phyloP scores from a whole-genome alignment of 768 basidiomycete species.

The Termitomyces sp. region DNA sequence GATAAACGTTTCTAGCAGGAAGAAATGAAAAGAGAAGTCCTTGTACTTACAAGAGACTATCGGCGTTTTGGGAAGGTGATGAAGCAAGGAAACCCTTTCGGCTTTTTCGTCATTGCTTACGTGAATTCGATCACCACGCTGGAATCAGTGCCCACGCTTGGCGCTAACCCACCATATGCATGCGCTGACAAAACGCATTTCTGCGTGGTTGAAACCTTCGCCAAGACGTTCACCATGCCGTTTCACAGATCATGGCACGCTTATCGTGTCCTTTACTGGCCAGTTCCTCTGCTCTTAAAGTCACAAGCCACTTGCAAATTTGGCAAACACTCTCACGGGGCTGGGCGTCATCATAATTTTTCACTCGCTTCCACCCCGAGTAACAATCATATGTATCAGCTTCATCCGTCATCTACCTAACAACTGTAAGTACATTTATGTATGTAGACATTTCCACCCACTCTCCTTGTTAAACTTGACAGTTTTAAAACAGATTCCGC shows the following conservation, averaged over 20 bases:
- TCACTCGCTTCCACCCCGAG: not conserved
- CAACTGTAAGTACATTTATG: not conserved
- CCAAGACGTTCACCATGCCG: not conserved
- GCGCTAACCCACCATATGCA: not conserved
- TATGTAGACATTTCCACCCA: too few species aligned
- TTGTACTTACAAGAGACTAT: not conserved
- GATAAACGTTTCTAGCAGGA: not conserved
- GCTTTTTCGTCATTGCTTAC: conserved; percentile 14
- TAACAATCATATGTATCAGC: not conserved
- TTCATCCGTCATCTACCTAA: not conserved
- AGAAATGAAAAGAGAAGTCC: not conserved
- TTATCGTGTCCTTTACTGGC: not conserved
- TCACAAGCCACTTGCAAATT: not conserved
- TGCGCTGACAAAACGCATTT: not conserved
- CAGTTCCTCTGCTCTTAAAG: not conserved
- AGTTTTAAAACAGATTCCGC: too few species aligned
- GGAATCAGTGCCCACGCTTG: not conserved
- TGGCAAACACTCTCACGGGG: not conserved
- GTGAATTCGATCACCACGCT: conserved; percentile 6
- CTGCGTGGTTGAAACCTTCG: not conserved
- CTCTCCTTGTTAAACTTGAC: too few species aligned
- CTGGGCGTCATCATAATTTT: not conserved
- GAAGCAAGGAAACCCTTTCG: not conserved
- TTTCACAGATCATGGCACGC: not conserved
- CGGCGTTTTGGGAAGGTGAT: not conserved